Evolutionary conservation across 1,139 yeast species (phyloP).

Genomic region (Tardiomyces digboiensis): DNA sequence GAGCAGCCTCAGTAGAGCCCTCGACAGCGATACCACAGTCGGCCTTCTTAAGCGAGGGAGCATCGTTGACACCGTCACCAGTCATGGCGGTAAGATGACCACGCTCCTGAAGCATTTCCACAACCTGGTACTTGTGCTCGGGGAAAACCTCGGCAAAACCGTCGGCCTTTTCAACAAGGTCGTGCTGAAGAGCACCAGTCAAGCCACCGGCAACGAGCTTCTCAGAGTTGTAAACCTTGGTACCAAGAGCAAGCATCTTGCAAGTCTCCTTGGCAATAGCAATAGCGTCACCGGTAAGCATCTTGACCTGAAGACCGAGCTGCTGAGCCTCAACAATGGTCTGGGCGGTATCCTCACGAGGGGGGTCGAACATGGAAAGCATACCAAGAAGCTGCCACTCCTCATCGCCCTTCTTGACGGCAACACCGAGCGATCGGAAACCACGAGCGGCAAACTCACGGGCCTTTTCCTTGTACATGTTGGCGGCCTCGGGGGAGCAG

Average conservation of each 20-base stretch:
- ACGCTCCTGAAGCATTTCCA: conserved; percentile 72
- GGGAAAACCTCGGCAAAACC: conserved; percentile 86
- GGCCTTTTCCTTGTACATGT: conserved; percentile 93
- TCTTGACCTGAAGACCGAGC: conserved; percentile 76
- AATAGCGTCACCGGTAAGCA: conserved; percentile 83
- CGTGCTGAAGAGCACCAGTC: conserved; percentile 61
- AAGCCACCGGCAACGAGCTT: conserved; percentile 40
- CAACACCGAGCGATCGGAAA: conserved; percentile 85
- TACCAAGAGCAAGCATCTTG: conserved; percentile 81
- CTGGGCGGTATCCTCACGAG: conserved; percentile 60
- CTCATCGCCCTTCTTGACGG: conserved; percentile 82
- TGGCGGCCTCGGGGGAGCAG: conserved; percentile 91
- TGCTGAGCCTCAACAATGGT: conserved; percentile 60
- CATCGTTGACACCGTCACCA: conserved; percentile 83
- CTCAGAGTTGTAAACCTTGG: conserved; percentile 54
- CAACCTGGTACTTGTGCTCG: conserved; percentile 75
- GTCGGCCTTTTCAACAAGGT: conserved; percentile 63
- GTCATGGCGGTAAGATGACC: conserved; percentile 72
- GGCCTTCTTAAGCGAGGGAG: conserved; percentile 71
- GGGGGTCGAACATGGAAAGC: conserved; percentile 83
- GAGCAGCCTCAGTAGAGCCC: conserved; percentile 75
- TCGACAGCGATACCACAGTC: conserved; percentile 92
- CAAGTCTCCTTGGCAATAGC: conserved; percentile 83
- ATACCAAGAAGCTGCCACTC: conserved; percentile 98
- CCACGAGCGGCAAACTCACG: conserved; percentile 62